These are phyloP conservation scores for Penicillium taxi DNA, from an alignment of 495 filamentous ascomycete genomes.

Conservation along the genomic window DNA sequence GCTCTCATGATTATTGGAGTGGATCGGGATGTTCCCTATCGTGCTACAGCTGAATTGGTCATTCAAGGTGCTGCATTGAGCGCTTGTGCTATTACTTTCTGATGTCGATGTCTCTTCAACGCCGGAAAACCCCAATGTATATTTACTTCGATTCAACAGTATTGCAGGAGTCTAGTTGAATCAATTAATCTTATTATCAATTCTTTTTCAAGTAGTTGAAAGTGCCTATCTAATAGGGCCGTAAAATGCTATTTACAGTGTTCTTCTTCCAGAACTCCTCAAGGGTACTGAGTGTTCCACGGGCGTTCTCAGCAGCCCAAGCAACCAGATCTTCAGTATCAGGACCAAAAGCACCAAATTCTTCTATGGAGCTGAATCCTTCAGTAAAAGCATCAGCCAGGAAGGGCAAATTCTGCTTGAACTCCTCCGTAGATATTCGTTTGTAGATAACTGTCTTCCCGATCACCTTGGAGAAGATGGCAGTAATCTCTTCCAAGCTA, in stretches of 20 bases:
- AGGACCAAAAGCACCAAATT: conserved; percentile 38
- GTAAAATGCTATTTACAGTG: too few species aligned
- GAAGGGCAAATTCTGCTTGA: conserved; percentile 13
- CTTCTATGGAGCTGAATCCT: conserved; percentile 22
- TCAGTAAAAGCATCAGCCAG: conserved; percentile 21
- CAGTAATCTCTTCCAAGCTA: conserved; percentile 28
- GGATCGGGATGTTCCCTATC: conserved; percentile 45
- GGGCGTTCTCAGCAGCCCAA: conserved; percentile 28
- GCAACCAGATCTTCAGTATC: conserved; percentile 30
- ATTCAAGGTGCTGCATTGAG: conserved; percentile 52
- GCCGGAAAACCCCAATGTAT: too few species aligned
- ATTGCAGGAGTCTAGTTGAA: too few species aligned
- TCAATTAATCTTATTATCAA: too few species aligned
- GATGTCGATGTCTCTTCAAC: neutral
- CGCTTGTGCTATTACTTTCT: conserved; percentile 49
- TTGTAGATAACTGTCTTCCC: conserved; percentile 42
- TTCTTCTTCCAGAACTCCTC: conserved; percentile 39
- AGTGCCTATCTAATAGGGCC: too few species aligned
- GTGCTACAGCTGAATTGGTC: conserved; percentile 47
- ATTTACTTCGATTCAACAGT: too few species aligned
- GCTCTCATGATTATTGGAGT: conserved; percentile 69
- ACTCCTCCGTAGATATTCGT: conserved; percentile 35
- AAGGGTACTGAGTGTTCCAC: conserved; percentile 35
- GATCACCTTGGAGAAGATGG: conserved; percentile 28
- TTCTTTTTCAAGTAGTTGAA: too few species aligned